These are phyloP conservation scores for Zarea fungicola DNA, from an alignment of 2,329 filamentous ascomycete genomes.

Conservation along the genomic window DNA sequence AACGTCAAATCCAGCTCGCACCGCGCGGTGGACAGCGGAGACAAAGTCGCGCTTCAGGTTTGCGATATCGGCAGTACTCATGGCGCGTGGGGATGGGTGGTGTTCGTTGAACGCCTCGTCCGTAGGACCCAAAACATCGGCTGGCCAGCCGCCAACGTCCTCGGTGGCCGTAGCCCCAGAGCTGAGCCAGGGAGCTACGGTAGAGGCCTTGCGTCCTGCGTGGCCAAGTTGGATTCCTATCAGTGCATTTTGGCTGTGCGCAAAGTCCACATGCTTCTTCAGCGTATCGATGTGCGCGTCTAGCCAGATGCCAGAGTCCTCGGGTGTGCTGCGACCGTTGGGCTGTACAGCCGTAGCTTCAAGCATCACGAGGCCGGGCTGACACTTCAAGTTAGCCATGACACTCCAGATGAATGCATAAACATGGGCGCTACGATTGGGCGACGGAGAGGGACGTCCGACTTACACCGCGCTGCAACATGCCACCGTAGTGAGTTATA, in stretches of 20 bases:
- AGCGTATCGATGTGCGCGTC: conserved; percentile 75
- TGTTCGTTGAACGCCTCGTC: conserved; percentile 54
- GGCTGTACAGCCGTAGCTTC: conserved; percentile 73
- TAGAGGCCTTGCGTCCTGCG: conserved; percentile 66
- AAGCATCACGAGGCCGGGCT: conserved; percentile 64
- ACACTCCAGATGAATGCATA: no score
- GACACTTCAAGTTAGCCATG: no score
- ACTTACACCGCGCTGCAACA: conserved; percentile 71
- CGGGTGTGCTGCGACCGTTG: conserved; percentile 76
- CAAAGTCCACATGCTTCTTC: conserved; percentile 67
- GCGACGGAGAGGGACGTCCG: no score
- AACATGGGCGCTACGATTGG: no score
- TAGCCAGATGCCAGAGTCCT: conserved; percentile 76
- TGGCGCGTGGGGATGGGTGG: conserved; percentile 59
- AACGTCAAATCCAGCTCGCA: conserved; percentile 68
- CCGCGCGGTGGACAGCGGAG: conserved; percentile 51
- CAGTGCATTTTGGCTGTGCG: conserved; percentile 71
- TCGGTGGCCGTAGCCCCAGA: conserved; percentile 41
- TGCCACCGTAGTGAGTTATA: conserved; percentile 74
- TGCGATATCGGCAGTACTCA: conserved; percentile 65
- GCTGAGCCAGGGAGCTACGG: conserved; percentile 59
- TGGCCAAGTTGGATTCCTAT: conserved; percentile 78
- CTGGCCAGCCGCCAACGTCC: conserved; percentile 55
- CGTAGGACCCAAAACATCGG: conserved; percentile 48
- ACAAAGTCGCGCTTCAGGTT: conserved; percentile 58